Conservation (phyloP, 1,284 basidiomycete species). For the Salmacisia buchloeana region DNA sequence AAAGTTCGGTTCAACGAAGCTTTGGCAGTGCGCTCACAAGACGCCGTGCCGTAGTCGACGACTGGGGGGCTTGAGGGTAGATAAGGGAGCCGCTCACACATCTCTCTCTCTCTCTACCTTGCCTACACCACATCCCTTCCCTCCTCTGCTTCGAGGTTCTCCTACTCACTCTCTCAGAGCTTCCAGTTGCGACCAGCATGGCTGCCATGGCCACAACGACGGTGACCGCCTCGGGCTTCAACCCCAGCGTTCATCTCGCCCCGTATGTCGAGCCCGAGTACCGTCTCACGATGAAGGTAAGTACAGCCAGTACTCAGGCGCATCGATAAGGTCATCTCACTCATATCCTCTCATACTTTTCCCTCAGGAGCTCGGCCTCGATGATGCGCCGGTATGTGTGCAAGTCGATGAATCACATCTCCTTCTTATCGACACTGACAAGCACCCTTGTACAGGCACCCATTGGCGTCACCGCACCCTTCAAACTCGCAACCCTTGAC, state of each 20-base stretch:
- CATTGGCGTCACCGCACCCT: constrained; percentile 27
- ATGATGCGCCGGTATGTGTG: neutral
- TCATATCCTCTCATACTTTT: neutral
- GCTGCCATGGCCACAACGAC: neutral
- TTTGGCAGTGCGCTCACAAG: too few relatives aligned
- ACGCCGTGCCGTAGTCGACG: too few relatives aligned
- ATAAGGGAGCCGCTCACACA: too few relatives aligned
- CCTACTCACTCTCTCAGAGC: too few relatives aligned
- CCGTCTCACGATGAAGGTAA: neutral
- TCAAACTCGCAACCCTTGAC: constrained; percentile 29
- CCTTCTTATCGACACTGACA: constrained; percentile 14
- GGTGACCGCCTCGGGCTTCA: neutral
- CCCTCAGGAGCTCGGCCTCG: neutral
- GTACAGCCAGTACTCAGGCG: neutral
- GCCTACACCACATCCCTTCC: too few relatives aligned
- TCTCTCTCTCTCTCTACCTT: too few relatives aligned
- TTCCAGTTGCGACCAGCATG: too few relatives aligned
- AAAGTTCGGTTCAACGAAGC: too few relatives aligned
- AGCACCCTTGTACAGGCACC: neutral
- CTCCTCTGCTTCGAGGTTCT: too few relatives aligned
- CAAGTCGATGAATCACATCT: neutral
- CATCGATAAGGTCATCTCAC: neutral
- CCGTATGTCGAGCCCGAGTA: neutral
- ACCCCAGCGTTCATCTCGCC: neutral
- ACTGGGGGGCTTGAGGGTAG: too few relatives aligned